Evolutionary conservation across 129 eudicot species (phyloP), one percentile per base, ranked within the genome.

Genomic region (Pseudognaphalium luteoalbum): DNA sequence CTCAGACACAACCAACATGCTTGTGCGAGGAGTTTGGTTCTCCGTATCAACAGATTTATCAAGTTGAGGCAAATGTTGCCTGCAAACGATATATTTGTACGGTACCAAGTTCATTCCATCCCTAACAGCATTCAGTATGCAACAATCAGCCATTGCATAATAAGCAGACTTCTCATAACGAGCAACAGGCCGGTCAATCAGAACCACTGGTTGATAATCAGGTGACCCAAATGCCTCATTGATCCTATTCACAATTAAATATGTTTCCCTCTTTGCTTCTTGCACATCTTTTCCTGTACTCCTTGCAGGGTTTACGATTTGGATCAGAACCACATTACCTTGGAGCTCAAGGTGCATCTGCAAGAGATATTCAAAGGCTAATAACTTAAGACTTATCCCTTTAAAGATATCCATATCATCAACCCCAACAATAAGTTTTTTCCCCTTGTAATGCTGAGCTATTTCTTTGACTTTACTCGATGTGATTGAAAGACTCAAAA

Each of bases 41-140:
- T 76, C 42, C 6, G 64, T 63, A 61, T 86, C 88, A 39, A 68
- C 69, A 21, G 84, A 86, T 72, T 84, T 80, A 77, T 86, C 89
- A 61, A 89, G 17, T 30, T 58, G 6, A 7, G 84, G 82, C 17
- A 96, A 87, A 22, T 95, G 84, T 72, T 92, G 92, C 82, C 98
- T 81, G 90, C 96, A 92, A 57, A 90, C 90, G 0, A 87, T 74
- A 70, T 92, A 92, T 82, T 86, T 88, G 79, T 92, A 88, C 0
- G 96, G 96, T 32, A 90, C 96, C 35, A 92, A 70, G 67, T 92
- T 92, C 98, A 92, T 92, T 1, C 98, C 98, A 63, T 92, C 98
- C 66, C 98, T 83, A 30, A 92, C 94, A 21, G 98, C 96, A 85
- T 83, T 92, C 41, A 92, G 92, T 64, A 92, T 77, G 78, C 96